Percentiles rank a stretch among this genome's conserved stretches.
Evolutionary conservation across 2,329 filamentous ascomycete species (phyloP).

Genomic region (Coleophoma cylindrospora): DNA sequence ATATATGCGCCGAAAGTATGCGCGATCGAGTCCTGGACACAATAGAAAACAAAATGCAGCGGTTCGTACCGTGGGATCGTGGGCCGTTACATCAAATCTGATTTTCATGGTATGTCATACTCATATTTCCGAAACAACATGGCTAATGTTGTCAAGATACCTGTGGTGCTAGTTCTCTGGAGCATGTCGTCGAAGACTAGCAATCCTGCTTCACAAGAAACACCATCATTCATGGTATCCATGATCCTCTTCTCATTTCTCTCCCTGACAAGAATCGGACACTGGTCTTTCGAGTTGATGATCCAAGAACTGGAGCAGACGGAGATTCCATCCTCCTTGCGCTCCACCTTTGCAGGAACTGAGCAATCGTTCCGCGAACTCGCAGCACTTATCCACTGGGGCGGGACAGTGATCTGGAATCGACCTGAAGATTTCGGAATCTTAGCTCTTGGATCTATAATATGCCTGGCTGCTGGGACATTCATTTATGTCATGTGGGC

Average conservation of each 20-base stretch:
- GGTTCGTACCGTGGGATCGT: constrained; percentile 22
- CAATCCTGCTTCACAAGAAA: neutral
- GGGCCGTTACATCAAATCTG: constrained; percentile 31
- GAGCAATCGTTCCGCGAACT: constrained; percentile 30
- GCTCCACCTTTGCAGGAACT: constrained; percentile 31
- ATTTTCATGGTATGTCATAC: constrained; percentile 27
- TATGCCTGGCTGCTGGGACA: constrained; percentile 23
- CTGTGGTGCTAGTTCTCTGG: constrained; percentile 28
- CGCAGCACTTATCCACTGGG: constrained; percentile 30
- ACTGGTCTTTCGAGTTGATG: constrained; percentile 32
- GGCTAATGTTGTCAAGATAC: constrained; percentile 17
- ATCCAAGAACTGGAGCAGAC: constrained; percentile 34
- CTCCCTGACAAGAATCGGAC: constrained; percentile 30
- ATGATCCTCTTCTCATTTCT: constrained; percentile 30
- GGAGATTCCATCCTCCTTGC: constrained; percentile 23
- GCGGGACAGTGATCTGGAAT: constrained; percentile 28
- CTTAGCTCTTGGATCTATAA: constrained; percentile 28
- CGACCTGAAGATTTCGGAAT: constrained; percentile 28
- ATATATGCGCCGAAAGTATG: constrained; percentile 14
- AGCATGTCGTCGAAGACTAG: constrained; percentile 6
- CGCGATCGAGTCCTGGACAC: constrained; percentile 2
- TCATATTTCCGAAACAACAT: neutral
- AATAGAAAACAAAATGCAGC: constrained; percentile 17
- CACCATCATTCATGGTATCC: neutral
- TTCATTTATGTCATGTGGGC: constrained; percentile 26